phyloP scores from a whole-genome alignment of 1,139 yeast species.

The Scheffersomyces parashehatae region DNA sequence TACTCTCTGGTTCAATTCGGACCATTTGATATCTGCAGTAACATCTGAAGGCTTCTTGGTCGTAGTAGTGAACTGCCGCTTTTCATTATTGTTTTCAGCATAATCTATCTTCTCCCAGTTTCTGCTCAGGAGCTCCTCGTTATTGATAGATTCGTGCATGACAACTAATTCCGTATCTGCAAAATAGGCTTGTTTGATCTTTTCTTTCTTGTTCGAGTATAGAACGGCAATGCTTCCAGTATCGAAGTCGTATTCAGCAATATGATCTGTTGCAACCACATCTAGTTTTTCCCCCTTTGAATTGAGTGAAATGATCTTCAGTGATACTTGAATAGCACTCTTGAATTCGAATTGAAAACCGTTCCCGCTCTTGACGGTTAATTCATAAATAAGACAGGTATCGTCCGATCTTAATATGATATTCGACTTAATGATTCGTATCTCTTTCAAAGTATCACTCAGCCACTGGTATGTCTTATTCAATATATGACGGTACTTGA shows the following conservation, averaged over 20 bases:
- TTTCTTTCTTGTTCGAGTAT: constrained; percentile 2
- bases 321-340: not conserved
- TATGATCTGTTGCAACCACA: constrained; percentile 10
- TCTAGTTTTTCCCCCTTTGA: not conserved
- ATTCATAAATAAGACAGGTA: constrained; percentile 10
- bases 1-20: constrained; percentile 8
- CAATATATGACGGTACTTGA: not conserved
- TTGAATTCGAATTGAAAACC: constrained; percentile 1
- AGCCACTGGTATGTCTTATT: constrained; percentile 1
- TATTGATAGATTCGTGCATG: constrained; percentile 4
- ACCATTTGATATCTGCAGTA: not conserved
- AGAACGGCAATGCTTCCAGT: constrained; percentile 9
- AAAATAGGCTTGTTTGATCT: constrained; percentile 7
- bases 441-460: not conserved
- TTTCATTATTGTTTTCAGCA: not conserved
- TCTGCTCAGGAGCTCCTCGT: constrained; percentile 7
- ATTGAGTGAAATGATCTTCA: not conserved
- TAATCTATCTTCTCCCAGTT: constrained; percentile 7
- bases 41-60: not conserved
- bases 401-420: constrained; percentile 10
- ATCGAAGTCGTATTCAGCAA: constrained; percentile 10
- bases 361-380: constrained; percentile 1
- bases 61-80: not conserved
- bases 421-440: not conserved
- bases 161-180: constrained; percentile 3